These are phyloP conservation scores for Pelargonium exstipulatum DNA, from an alignment of 441 rosid genomes.

Conservation along the genomic window DNA sequence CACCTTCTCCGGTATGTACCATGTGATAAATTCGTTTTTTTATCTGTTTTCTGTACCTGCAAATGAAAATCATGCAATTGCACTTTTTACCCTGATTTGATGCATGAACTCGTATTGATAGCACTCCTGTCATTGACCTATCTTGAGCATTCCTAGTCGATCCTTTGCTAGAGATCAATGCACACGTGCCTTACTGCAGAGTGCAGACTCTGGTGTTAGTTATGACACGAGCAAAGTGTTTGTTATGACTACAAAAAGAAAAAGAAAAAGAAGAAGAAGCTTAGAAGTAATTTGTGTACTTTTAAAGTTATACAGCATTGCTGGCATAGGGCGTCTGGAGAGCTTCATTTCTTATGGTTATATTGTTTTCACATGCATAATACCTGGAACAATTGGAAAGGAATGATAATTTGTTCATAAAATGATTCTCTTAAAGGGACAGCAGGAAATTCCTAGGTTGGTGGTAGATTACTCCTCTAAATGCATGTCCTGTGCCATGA, in stretches of 20 bases:
- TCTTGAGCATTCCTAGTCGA: too few species aligned
- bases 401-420: background rate
- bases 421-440: background rate
- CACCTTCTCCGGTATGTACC: constrained; percentile 66
- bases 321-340: background rate
- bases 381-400: background rate
- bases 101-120: too few species aligned
- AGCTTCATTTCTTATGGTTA: background rate
- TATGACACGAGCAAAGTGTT: too few species aligned
- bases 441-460: background rate
- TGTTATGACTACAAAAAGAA: too few species aligned
- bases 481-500: constrained; percentile 1
- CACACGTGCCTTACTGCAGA: too few species aligned
- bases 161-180: too few species aligned
- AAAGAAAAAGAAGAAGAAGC: background rate
- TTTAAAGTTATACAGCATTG: background rate
- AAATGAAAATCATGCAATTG: constrained; percentile 11
- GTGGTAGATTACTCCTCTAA: constrained; percentile 1
- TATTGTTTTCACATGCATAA: background rate
- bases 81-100: background rate
- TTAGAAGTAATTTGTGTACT: background rate
- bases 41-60: constrained; percentile 10
- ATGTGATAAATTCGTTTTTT: constrained; percentile 21
- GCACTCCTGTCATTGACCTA: too few species aligned
- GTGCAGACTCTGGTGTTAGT: too few species aligned